Percentiles rank a stretch among this genome's conserved stretches.
Evolutionary conservation across 2,329 filamentous ascomycete species (phyloP).

Genomic region (Penicillium verrucosum): DNA sequence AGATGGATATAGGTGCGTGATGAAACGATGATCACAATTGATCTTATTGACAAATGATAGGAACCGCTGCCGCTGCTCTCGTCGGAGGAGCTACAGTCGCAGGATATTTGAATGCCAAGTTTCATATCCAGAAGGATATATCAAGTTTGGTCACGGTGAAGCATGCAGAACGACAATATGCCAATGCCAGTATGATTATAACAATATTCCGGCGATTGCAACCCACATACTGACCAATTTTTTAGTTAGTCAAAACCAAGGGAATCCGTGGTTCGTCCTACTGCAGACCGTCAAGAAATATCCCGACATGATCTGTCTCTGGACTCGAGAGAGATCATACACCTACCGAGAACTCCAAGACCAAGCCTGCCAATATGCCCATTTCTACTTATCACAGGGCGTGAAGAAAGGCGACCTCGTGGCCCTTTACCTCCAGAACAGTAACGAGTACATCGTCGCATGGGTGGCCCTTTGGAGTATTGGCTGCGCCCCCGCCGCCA

Average conservation of each 20-base stretch:
- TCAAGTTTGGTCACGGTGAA: slow-evolving; percentile 44
- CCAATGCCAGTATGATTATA: slow-evolving; percentile 47
- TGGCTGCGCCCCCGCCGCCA: slow-evolving; percentile 66
- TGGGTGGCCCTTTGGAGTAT: slow-evolving; percentile 65
- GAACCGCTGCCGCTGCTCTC: slow-evolving; percentile 26
- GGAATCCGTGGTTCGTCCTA: slow-evolving; percentile 66
- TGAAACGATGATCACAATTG: neutral
- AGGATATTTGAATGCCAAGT: slow-evolving; percentile 59
- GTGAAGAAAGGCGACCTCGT: slow-evolving; percentile 61
- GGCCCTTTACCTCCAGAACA: slow-evolving; percentile 65
- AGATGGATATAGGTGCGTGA: slow-evolving; percentile 14
- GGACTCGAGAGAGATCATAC: slow-evolving; percentile 62
- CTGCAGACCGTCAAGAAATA: slow-evolving; percentile 54
- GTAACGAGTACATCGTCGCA: slow-evolving; percentile 63
- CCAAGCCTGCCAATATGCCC: slow-evolving; percentile 59
- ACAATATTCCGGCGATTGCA: neutral
- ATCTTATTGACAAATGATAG: slow-evolving; percentile 8
- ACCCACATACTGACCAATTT: slow-evolving; percentile 2
- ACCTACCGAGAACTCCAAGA: slow-evolving; percentile 57
- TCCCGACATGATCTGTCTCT: slow-evolving; percentile 59
- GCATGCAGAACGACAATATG: slow-evolving; percentile 45
- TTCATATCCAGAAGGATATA: slow-evolving; percentile 63
- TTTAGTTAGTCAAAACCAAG: slow-evolving; percentile 50
- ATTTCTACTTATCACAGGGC: slow-evolving; percentile 59
- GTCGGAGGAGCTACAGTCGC: slow-evolving; percentile 29